Evolutionary conservation across 2,329 filamentous ascomycete species (phyloP).

Genomic region (Stachybotrys elegans): DNA sequence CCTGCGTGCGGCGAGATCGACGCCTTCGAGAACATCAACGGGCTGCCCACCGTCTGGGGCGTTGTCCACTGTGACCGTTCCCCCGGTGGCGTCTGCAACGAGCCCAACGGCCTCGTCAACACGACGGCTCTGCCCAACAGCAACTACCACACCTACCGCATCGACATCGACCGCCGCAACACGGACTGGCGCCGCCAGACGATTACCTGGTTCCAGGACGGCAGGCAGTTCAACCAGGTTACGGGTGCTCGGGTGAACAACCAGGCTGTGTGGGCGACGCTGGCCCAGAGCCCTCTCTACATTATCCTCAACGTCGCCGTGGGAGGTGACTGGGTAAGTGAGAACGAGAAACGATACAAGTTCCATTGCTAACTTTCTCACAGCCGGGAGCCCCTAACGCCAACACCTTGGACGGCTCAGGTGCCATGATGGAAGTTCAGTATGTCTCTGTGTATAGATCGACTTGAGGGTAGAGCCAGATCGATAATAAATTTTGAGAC

Average conservation of each 20-base stretch:
- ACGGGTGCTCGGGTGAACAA: conserved; percentile 28
- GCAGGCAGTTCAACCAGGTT: conserved; percentile 26
- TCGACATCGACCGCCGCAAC: conserved; percentile 36
- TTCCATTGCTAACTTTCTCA: neutral
- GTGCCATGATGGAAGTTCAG: conserved; percentile 16
- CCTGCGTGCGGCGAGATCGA: conserved; percentile 39
- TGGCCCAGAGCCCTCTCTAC: conserved; percentile 27
- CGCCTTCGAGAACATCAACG: conserved; percentile 37
- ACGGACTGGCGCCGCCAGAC: conserved; percentile 34
- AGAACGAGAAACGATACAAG: no score
- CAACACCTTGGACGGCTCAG: conserved; percentile 3
- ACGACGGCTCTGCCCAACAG: conserved; percentile 24
- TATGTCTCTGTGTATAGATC: conserved; percentile 12
- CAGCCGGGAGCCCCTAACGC: conserved; percentile 1
- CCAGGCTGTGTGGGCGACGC: conserved; percentile 29
- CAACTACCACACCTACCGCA: conserved; percentile 35
- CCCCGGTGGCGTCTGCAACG: conserved; percentile 36
- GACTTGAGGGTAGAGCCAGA: conserved; percentile 7
- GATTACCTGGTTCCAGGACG: conserved; percentile 37
- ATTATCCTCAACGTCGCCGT: conserved; percentile 37
- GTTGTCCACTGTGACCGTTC: conserved; percentile 35
- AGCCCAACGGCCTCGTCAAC: conserved; percentile 29
- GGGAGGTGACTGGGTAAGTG: conserved; percentile 27
- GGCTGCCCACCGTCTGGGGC: conserved; percentile 32
- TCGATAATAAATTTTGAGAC: no score